Base-by-base conservation (phyloP, 345 rosid species). In the Rhizophora mangle region DNA sequence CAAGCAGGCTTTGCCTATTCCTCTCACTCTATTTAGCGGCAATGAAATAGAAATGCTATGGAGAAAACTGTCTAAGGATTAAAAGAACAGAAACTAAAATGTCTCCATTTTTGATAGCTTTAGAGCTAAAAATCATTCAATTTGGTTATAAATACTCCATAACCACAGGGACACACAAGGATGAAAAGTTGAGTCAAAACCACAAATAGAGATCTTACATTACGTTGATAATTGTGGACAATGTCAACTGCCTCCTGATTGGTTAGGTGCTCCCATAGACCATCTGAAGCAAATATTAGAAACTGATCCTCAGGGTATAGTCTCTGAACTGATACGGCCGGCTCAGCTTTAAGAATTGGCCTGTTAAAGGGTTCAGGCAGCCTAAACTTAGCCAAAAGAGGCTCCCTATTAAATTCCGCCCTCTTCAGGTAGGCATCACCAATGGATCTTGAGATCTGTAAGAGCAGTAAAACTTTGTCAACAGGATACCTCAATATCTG, bases 241-340 rank as follows among this genome's bases (percentile, higher is more conserved):
- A 92, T 85, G 84, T 92, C 85, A 60, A 89, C 97, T 3, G 97
- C 97, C 78, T 92, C 96, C 72, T 92, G 98, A 96, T 71, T 90
- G 98, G 72, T 90, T 95, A 95, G 82, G 80, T 92, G 97, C 77
- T 95, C 99, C 99, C 99, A 95, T 53, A 92, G 81, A 76, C 99
- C 97, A 83, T 92, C 98, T 3, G 99, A 90, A 4, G 98, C 98
- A 80, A 92, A 90, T 80, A 92, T 96, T 67, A 96, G 91, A 82
- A 96, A 95, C 71, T 84, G 92, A 80, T 95, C 96, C 75, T 89
- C 89, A 1, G 93, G 94, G 16, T 59, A 76, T 49, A 96, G 76
- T 80, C 82, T 87, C 66, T 87, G 93, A 72, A 90, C 97, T 16
- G 76, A 65, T 74, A 92, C 77, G 1, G 93, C 61, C 8, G 99